phyloP scores from a whole-genome alignment of 805 yeast species.

The Saccharomycopsis fibuligera region DNA sequence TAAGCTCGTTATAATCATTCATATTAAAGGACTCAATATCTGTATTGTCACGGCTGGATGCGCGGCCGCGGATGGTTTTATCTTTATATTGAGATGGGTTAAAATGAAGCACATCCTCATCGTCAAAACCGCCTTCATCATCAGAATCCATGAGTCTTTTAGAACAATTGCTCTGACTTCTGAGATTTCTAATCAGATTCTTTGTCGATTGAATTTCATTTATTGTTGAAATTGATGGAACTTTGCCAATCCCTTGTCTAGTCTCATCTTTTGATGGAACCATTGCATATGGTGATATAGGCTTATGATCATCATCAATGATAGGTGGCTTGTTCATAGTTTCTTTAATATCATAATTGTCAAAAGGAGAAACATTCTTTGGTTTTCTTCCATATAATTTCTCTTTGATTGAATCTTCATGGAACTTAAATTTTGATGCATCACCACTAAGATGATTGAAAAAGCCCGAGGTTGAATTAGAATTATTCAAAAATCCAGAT shows the following conservation, averaged over 20 bases:
- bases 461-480: slow-evolving; percentile 11
- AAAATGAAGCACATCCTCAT: slow-evolving; percentile 11
- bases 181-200: not conserved
- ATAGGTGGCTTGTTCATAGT: not conserved
- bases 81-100: slow-evolving; percentile 1
- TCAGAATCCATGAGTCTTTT: no score
- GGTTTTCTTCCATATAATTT: slow-evolving; percentile 17
- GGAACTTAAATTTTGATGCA: not conserved
- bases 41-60: slow-evolving; percentile 5
- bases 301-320: not conserved
- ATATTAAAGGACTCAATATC: slow-evolving; percentile 2
- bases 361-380: slow-evolving; percentile 1
- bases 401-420: slow-evolving; percentile 2
- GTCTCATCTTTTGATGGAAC: not conserved
- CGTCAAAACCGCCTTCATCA: slow-evolving; percentile 2
- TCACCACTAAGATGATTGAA: slow-evolving; percentile 16
- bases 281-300: not conserved
- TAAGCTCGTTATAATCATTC: not conserved
- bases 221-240: slow-evolving; percentile 15
- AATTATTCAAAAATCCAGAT: slow-evolving; percentile 2
- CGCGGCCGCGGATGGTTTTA: not conserved
- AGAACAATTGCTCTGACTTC: not conserved
- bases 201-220: slow-evolving; percentile 5
- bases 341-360: not conserved
- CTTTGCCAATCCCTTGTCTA: slow-evolving; percentile 5